Percentiles rank a stretch among this genome's conserved stretches.
phyloP scores from a whole-genome alignment of 2,329 filamentous ascomycete species.

The Paraphoma sp. region DNA sequence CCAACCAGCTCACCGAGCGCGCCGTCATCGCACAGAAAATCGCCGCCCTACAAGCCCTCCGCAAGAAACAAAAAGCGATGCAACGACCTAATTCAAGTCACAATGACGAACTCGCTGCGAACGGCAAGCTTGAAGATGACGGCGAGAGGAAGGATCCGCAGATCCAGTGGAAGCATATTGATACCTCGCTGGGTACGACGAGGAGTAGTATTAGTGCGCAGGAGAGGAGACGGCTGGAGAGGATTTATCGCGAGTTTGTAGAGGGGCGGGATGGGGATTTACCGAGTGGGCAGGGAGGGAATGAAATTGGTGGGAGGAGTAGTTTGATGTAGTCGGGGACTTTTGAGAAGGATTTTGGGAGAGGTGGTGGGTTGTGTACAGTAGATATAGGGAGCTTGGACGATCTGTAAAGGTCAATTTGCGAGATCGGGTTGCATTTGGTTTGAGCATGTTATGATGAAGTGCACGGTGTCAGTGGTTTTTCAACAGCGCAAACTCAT shows the following conservation, averaged over 20 bases:
- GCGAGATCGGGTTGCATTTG: too few relatives aligned
- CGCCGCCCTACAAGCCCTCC: conserved; percentile 75
- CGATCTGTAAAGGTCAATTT: too few relatives aligned
- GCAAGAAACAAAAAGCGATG: conserved; percentile 66
- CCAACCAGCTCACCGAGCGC: conserved; percentile 72
- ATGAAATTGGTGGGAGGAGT: conserved; percentile 88
- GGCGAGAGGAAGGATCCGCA: conserved; percentile 70
- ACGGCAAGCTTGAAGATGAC: conserved; percentile 19
- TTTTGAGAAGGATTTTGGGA: not conserved
- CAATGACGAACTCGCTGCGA: conserved; percentile 25
- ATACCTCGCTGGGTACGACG: conserved; percentile 77
- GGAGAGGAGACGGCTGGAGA: conserved; percentile 75
- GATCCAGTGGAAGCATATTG: conserved; percentile 83
- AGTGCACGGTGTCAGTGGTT: too few relatives aligned
- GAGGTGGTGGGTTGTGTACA: not conserved
- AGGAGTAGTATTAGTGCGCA: conserved; percentile 81
- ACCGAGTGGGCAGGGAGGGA: conserved; percentile 89
- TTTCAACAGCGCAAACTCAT: too few relatives aligned
- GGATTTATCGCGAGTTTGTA: conserved; percentile 92
- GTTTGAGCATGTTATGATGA: too few relatives aligned
- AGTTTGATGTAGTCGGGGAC: conserved; percentile 78
- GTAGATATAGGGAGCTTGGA: not conserved
- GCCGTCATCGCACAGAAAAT: conserved; percentile 83
- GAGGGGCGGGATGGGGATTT: conserved; percentile 93
- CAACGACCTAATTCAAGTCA: conserved; percentile 23